Conservation (phyloP, 2,329 filamentous ascomycete genomes). For the Zymoseptoria pseudotritici region DNA sequence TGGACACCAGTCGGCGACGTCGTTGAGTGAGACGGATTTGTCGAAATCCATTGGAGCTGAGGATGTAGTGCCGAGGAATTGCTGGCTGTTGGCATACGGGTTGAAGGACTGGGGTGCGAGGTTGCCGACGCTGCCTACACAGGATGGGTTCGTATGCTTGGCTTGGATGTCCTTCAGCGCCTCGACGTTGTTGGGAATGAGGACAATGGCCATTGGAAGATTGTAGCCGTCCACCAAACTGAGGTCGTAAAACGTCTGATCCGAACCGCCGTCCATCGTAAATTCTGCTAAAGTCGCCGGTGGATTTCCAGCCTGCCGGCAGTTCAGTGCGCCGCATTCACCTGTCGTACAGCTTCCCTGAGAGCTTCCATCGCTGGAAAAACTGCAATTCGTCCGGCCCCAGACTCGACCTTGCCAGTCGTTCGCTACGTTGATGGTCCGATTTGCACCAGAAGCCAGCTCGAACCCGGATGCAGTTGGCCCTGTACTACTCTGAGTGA, state of each 20-base stretch:
- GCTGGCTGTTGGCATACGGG: conserved; percentile 46
- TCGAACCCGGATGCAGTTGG: conserved; percentile 60
- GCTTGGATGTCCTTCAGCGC: conserved; percentile 58
- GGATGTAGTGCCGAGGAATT: conserved; percentile 54
- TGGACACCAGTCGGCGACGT: conserved; percentile 66
- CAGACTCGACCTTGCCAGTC: conserved; percentile 78
- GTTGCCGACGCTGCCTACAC: conserved; percentile 63
- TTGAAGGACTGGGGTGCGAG: conserved; percentile 40
- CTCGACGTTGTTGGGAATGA: conserved; percentile 49
- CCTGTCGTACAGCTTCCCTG: conserved; percentile 58
- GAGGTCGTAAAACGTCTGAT: conserved; percentile 75
- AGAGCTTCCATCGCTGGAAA: conserved; percentile 55
- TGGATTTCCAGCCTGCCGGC: conserved; percentile 52
- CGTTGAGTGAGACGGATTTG: conserved; percentile 46
- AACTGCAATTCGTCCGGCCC: conserved; percentile 78
- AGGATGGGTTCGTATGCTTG: conserved; percentile 68
- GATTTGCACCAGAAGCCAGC: conserved; percentile 51
- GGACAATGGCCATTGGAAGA: conserved; percentile 56
- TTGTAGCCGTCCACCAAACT: conserved; percentile 83
- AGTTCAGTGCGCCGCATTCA: conserved; percentile 66
- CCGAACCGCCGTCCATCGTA: conserved; percentile 60
- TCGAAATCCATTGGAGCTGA: conserved; percentile 64
- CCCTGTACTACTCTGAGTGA: conserved; percentile 63
- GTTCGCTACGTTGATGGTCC: conserved; percentile 56
- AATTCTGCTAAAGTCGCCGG: conserved; percentile 77